Evolutionary conservation across 2,329 filamentous ascomycete species (phyloP), one percentile per base, ranked within the genome.

Genomic region (Alternaria dauci): DNA sequence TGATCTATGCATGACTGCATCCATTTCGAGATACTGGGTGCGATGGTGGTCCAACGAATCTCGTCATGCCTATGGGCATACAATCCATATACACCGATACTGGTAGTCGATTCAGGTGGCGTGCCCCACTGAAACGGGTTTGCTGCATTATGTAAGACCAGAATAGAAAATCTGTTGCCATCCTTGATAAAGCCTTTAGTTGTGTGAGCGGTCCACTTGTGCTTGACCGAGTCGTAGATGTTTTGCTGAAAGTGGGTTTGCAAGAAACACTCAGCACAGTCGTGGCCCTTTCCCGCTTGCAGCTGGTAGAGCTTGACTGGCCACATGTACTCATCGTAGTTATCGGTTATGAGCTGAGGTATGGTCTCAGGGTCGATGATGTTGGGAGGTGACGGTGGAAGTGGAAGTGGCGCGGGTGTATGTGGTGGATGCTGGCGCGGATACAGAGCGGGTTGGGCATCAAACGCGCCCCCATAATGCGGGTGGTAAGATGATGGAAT

Each of bases 1-100:
- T 38, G 20, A 0, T 20, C 2, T 5, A 50, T 2, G 14, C 52
- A 52, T 3, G 36, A 12, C 0, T 28, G n/a, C 2, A 75, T 11
- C 4, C 66, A 38, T 0, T 16, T 9, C 0, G 26, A 14, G 4
- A 71, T 48, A 18, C 56, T 50, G 0, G 69, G 63, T 0, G 63
- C 46, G 9, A 71, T 50, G 0, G 74, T 77, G 2, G 26, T 69
- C 73, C 73, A 77, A 36, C 68, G 60, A 18, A 77, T 70, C n/a
- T 67, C 63, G 6, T 60, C 43, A 25, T 71, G 65, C 3, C 38
- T 30, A 53, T 63, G 54, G 43, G 61, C 66, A 46, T 65, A 61
- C 12, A 59, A 57, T 4, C 66, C 70, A 38, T 75, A 76, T 8
- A 66, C 63, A 28, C 72, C 74, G 14, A 76, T 61, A 3, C 69